Evolutionary conservation across 2,329 filamentous ascomycete species (phyloP).

Genomic region (Herpotrichia juniperi): DNA sequence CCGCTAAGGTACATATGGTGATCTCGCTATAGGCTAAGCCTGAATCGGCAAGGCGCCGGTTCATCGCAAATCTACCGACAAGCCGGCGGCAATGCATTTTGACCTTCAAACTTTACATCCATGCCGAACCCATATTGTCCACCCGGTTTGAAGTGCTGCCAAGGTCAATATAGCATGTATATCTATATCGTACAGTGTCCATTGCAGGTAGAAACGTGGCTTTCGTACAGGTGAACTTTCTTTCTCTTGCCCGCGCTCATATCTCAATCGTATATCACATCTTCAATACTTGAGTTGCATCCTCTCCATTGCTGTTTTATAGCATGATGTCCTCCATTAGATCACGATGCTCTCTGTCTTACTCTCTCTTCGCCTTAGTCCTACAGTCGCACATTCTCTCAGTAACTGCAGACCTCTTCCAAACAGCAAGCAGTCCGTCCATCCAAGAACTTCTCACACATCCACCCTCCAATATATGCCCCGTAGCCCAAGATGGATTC

Average conservation of each 20-base stretch:
- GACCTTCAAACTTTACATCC: conserved; percentile 7
- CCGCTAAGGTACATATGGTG: too few species aligned
- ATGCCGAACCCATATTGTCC: conserved; percentile 5
- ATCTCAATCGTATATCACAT: not conserved
- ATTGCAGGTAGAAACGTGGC: conserved; percentile 16
- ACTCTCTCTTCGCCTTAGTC: not conserved
- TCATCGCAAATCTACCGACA: conserved; percentile 13
- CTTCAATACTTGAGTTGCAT: not conserved
- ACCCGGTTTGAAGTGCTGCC: conserved; percentile 1
- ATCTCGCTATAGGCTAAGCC: too few species aligned
- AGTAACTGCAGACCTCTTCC: conserved; percentile 18
- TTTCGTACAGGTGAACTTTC: conserved; percentile 6
- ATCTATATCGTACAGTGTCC: not conserved
- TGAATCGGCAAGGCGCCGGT: not conserved
- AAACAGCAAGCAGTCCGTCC: conserved; percentile 21
- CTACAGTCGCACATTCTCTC: conserved; percentile 10
- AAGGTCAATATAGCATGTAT: conserved; percentile 6
- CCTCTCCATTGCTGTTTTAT: not conserved
- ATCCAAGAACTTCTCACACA: conserved; percentile 26
- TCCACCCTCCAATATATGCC: conserved; percentile 20
- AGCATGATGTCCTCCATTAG: not conserved
- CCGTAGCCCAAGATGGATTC: conserved; percentile 26
- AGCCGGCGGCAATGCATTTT: conserved; percentile 16
- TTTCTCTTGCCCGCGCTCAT: not conserved
- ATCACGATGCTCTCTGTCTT: not conserved